Conservation (phyloP, 148 eudicot genomes). For the Rhododendron kiyosumense region DNA sequence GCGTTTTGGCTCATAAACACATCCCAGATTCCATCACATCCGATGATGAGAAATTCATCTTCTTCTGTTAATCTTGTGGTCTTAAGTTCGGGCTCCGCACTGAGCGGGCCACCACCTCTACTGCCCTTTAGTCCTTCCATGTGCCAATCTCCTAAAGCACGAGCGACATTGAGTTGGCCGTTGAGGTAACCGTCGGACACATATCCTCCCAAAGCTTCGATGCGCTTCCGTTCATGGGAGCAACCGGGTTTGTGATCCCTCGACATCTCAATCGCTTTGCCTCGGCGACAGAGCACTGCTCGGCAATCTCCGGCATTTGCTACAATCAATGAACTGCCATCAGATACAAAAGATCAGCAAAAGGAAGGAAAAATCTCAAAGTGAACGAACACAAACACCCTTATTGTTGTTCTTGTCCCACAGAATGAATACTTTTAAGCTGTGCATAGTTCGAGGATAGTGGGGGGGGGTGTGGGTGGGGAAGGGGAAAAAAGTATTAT, state of each 20-base stretch:
- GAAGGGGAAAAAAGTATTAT: neutral
- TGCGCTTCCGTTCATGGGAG: slow-evolving; percentile 54
- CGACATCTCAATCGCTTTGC: slow-evolving; percentile 89
- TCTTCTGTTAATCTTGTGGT: slow-evolving; percentile 57
- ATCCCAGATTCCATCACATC: slow-evolving; percentile 93
- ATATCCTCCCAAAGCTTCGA: slow-evolving; percentile 81
- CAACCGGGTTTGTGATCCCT: slow-evolving; percentile 79
- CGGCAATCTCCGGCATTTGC: slow-evolving; percentile 98
- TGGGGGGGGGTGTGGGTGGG: too few relatives aligned
- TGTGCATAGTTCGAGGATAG: neutral
- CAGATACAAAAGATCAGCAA: slow-evolving; percentile 8
- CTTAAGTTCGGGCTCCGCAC: slow-evolving; percentile 80
- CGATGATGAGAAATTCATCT: slow-evolving; percentile 87
- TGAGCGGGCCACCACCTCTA: slow-evolving; percentile 62
- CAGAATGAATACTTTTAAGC: neutral
- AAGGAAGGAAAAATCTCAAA: neutral
- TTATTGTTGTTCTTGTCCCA: neutral
- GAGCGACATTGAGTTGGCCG: slow-evolving; percentile 81
- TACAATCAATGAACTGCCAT: slow-evolving; percentile 67
- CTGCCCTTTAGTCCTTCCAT: slow-evolving; percentile 60
- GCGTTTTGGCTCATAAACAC: slow-evolving; percentile 93
- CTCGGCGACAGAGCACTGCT: slow-evolving; percentile 78
- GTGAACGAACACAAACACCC: neutral
- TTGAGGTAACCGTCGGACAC: slow-evolving; percentile 88
- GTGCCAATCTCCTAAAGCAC: slow-evolving; percentile 95